phyloP scores from a whole-genome alignment of 495 filamentous ascomycete genomes.

The Neurospora sp. region DNA sequence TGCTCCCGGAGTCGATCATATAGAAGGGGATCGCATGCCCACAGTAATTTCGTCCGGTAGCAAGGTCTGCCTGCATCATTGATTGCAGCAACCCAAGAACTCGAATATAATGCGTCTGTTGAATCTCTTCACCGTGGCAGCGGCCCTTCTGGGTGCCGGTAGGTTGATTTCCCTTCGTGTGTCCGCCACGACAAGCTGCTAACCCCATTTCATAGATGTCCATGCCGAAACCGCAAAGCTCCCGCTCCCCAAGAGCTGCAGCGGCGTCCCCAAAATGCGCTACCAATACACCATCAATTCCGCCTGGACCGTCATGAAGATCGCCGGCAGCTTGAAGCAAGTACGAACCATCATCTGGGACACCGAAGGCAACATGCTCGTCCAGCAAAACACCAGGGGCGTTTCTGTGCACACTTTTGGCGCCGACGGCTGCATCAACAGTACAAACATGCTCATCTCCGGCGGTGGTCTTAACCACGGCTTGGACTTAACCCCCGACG shows the following conservation, averaged over 20 bases:
- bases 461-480: conserved; percentile 52
- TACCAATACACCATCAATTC: conserved; percentile 33
- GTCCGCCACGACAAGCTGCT: not conserved
- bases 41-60: not conserved
- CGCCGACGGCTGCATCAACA: conserved; percentile 37
- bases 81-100: not conserved
- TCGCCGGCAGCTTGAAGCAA: conserved; percentile 42
- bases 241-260: conserved; percentile 25
- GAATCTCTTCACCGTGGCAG: conserved; percentile 5
- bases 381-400: conserved; percentile 44
- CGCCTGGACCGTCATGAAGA: conserved; percentile 47
- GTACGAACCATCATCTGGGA: conserved; percentile 55
- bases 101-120: conserved; percentile 16
- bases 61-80: not conserved
- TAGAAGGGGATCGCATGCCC: conserved; percentile 1
- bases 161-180: not conserved
- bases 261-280: conserved; percentile 20
- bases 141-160: conserved; percentile 20
- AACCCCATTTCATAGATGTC: not conserved
- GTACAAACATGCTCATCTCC: conserved; percentile 27
- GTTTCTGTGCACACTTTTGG: conserved; percentile 44
- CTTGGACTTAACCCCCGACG: conserved; percentile 50
- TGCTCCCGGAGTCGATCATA: not conserved
- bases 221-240: conserved; percentile 13
- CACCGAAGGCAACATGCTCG: conserved; percentile 47